A percentile compares a stretch with the other conserved stretches of the same genome.
phyloP scores from a whole-genome alignment of 352 stramenopile species.

The Vaucheria bursata region DNA sequence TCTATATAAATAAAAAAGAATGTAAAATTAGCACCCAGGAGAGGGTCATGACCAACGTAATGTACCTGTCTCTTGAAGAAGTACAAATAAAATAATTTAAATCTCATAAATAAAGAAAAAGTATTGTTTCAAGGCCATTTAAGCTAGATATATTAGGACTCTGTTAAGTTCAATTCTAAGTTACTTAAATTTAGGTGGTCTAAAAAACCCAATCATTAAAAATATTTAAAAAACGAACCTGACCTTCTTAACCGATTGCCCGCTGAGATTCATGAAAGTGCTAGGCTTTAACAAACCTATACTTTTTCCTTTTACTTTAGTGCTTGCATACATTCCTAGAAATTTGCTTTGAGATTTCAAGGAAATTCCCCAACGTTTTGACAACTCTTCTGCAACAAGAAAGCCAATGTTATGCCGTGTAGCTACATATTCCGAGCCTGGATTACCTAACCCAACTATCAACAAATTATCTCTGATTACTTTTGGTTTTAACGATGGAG shows the following conservation, averaged over 20 bases:
- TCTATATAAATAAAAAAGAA: no score
- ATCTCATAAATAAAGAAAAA: no score
- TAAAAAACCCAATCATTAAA: no score
- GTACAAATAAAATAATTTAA: no score
- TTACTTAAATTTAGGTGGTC: no score
- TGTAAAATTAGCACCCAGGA: no score
- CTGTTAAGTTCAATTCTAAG: no score
- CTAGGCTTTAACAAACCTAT: conserved; percentile 46
- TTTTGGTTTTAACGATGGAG: background rate
- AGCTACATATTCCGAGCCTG: conserved; percentile 44
- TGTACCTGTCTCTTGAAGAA: no score
- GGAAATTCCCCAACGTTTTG: conserved; percentile 20
- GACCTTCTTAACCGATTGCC: conserved; percentile 44
- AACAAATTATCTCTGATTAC: conserved; percentile 37
- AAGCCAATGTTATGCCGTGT: conserved; percentile 48
- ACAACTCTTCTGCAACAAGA: conserved; percentile 44
- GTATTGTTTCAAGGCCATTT: no score
- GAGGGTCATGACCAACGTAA: no score
- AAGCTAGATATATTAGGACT: no score
- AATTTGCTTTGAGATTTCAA: conserved; percentile 44
- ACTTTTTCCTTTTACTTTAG: conserved; percentile 33
- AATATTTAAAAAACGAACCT: no score
- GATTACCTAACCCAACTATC: conserved; percentile 47
- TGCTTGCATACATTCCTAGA: conserved; percentile 23
- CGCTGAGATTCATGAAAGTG: conserved; percentile 51